These are phyloP conservation scores for Primulina eburnea DNA, from an alignment of 257 asterid species.

Conservation along the genomic window DNA sequence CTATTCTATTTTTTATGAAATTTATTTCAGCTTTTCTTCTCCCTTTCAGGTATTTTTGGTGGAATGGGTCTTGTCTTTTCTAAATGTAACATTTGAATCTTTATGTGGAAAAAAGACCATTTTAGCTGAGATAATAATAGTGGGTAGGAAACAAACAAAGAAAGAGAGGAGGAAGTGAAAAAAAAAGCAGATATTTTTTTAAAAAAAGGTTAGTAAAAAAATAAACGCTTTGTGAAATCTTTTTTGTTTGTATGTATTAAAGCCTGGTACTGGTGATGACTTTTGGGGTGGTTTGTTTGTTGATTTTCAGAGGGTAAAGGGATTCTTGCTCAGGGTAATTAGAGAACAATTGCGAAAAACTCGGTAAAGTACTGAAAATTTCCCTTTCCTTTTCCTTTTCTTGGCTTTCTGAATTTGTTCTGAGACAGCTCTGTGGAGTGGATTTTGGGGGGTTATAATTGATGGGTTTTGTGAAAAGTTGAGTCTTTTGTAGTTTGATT, in stretches of 20 bases:
- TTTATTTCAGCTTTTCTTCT: neutral
- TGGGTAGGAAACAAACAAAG: conserved; percentile 32
- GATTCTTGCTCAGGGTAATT: conserved; percentile 31
- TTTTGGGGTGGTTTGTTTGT: conserved; percentile 44
- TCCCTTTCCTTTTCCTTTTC: neutral
- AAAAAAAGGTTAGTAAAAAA: conserved; percentile 17
- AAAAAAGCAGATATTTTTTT: neutral
- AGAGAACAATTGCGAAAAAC: conserved; percentile 37
- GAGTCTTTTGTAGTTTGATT: conserved; percentile 14
- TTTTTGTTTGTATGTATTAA: conserved; percentile 44
- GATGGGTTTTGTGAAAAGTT: conserved; percentile 3
- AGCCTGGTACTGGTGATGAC: conserved; percentile 44
- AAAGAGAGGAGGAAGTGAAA: conserved; percentile 22
- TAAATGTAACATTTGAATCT: conserved; percentile 33
- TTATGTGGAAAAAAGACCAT: conserved; percentile 27
- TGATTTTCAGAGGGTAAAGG: conserved; percentile 35
- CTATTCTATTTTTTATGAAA: too few relatives aligned
- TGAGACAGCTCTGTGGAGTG: neutral
- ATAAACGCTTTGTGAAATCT: conserved; percentile 23
- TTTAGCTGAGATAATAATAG: conserved; percentile 39
- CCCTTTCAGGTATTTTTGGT: conserved; percentile 34
- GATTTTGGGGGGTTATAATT: neutral
- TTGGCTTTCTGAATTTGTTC: conserved; percentile 22
- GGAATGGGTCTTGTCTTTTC: conserved; percentile 44
- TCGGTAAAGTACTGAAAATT: conserved; percentile 36